Conservation (phyloP, 345 rosid species). For the Gossypium bickii region DNA sequence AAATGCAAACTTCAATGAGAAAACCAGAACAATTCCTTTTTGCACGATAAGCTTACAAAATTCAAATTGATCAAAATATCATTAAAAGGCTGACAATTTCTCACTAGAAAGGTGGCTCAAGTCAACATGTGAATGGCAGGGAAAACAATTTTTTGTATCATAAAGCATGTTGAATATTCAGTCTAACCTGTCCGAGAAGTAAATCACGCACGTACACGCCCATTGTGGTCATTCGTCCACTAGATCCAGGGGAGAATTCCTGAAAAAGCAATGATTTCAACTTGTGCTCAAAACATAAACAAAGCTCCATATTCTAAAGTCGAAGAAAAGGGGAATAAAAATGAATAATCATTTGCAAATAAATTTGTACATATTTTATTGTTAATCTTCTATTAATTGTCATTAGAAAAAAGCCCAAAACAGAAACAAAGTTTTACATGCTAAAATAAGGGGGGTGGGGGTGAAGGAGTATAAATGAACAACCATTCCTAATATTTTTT, state of each 20-base stretch:
- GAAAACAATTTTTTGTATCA: neutral
- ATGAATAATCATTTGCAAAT: neutral
- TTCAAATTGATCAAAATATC: neutral
- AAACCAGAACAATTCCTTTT: neutral
- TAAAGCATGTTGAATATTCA: slow-evolving; percentile 4
- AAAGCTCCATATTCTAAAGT: neutral
- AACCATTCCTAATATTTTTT: neutral
- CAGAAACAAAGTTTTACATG: neutral
- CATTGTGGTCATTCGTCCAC: slow-evolving; percentile 77
- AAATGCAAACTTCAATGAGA: neutral
- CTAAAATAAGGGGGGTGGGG: neutral
- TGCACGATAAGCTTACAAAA: neutral
- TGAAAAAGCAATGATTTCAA: slow-evolving; percentile 25
- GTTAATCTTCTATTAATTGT: neutral
- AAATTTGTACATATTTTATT: neutral
- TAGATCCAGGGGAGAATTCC: slow-evolving; percentile 94
- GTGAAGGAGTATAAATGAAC: neutral
- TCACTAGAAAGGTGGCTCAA: neutral
- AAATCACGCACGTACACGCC: slow-evolving; percentile 92
- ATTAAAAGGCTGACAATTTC: neutral
- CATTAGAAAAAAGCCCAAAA: neutral
- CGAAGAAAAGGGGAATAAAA: neutral
- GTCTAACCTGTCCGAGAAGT: slow-evolving; percentile 88
- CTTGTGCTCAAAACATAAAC: neutral
- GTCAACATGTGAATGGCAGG: neutral